Evolutionary conservation across 371 early-diverging fungal species (phyloP), one percentile per base, ranked within the genome.

Genomic region (Rhizopus arrhizus): DNA sequence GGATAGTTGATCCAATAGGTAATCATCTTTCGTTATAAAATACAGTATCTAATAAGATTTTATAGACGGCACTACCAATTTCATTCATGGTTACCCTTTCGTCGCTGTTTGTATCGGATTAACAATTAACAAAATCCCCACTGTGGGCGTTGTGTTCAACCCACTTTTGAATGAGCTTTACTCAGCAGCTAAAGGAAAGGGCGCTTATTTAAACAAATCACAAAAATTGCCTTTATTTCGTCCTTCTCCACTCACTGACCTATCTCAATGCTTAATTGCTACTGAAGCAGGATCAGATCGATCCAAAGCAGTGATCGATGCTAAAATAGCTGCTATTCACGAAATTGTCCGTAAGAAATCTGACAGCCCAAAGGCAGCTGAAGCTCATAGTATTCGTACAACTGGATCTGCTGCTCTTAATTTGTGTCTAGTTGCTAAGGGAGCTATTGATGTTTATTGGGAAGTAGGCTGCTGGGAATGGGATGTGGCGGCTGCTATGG

Each of bases 1-100:
- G 95, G 95, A 89, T 95, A 58, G 89, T 95, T 4, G 95, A 96
- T 65, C 96, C 96, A 4, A 88, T 95, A 60, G 90, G 88, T 82
- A 73, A 66, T 58, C 53, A 28, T 15, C 9, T 41, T 15, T 47
- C 51, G 10, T 46, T 29, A 31, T 66, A 13, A 9, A 43, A 2
- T 15, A 11, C 9, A n/a, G 12, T 47, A 46, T 32, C 28, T 51
- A 64, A 45, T 36, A 48, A 22, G 22, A 16, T 32, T 4, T 47
- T 22, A 12, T 69, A 86, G 90, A 95, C 75, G 89, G 95, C 49
- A 94, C 95, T 2, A 91, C 91, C 63, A 95, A 95, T 75, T 96
- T 95, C 77, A 89, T 91, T 40, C 93, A 93, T 61, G 91, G 90
- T 5, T 91, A 93, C 65, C 97, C 95, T 4, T 93, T 85, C 70